A percentile compares a stretch with the other conserved stretches of the same genome.
Conservation (phyloP, 257 asterid species). For the Mitragyna speciosa region DNA sequence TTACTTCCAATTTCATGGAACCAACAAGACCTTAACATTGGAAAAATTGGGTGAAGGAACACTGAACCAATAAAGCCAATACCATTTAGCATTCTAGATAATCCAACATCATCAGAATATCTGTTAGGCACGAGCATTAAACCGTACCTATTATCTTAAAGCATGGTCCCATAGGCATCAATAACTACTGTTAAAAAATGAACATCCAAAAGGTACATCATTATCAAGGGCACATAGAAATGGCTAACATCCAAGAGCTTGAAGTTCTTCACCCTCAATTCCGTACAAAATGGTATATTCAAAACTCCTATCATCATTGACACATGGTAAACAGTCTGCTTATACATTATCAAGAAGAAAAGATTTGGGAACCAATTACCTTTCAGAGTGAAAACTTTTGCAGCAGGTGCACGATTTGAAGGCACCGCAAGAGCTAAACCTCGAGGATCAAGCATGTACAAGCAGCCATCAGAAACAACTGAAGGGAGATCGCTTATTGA, state of each 20-base stretch:
- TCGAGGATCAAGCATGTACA: constrained; percentile 91
- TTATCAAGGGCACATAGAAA: not conserved
- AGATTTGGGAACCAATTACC: constrained; percentile 40
- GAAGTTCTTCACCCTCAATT: not conserved
- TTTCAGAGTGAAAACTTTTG: constrained; percentile 81
- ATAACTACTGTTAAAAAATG: not conserved
- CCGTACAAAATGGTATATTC: not conserved
- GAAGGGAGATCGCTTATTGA: constrained; percentile 81
- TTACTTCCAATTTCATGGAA: not conserved
- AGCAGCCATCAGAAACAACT: constrained; percentile 82
- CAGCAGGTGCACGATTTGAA: constrained; percentile 70
- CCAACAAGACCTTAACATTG: not conserved
- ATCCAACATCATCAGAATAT: not conserved
- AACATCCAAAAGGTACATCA: not conserved
- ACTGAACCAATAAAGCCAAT: not conserved
- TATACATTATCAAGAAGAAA: constrained; percentile 18
- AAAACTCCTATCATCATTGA: not conserved
- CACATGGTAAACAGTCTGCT: too few species aligned
- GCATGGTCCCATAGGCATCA: not conserved
- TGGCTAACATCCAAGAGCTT: too few species aligned
- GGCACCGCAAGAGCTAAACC: constrained; percentile 72
- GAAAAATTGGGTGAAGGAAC: not conserved
- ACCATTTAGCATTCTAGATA: not conserved
- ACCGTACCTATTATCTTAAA: too few species aligned
- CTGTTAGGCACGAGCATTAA: too few species aligned